These are phyloP conservation scores for Sparassis latifolia DNA, from an alignment of 1,284 basidiomycete genomes.

Conservation along the genomic window DNA sequence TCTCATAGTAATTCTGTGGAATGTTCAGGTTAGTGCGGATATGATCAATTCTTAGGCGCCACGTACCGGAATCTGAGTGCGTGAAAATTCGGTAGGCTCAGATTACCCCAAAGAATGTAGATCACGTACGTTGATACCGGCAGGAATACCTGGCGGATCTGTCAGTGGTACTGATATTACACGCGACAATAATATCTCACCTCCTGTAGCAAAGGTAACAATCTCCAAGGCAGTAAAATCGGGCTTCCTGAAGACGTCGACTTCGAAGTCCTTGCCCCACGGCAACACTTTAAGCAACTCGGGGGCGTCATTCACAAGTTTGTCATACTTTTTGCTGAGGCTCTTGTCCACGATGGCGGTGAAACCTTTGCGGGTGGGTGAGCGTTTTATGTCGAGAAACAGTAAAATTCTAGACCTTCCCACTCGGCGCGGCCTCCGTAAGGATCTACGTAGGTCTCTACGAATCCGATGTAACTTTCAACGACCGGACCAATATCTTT, in stretches of 20 bases:
- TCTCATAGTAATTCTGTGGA: conserved; percentile 67
- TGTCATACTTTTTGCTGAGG: conserved; percentile 75
- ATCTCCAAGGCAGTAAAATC: conserved; percentile 83
- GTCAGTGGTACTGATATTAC: not conserved
- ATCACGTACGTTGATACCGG: conserved; percentile 67
- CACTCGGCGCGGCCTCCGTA: conserved; percentile 80
- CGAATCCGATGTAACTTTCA: conserved; percentile 73
- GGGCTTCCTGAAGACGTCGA: conserved; percentile 77
- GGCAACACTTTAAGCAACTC: conserved; percentile 75
- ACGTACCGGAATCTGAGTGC: conserved; percentile 55
- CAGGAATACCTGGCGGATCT: conserved; percentile 57
- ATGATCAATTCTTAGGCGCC: too few species aligned
- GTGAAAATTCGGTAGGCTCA: conserved; percentile 1
- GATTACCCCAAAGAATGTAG: not conserved
- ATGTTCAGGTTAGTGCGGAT: not conserved
- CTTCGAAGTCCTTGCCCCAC: conserved; percentile 80
- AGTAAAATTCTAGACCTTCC: conserved; percentile 49
- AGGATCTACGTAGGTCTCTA: conserved; percentile 76
- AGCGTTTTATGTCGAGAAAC: not conserved
- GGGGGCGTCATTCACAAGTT: conserved; percentile 66
- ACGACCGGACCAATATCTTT: conserved; percentile 84
- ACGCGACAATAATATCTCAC: conserved; percentile 30
- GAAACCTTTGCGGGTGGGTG: conserved; percentile 46
- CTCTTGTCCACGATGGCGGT: conserved; percentile 83
- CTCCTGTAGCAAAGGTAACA: conserved; percentile 75